Percentiles rank a stretch among this genome's conserved stretches.
Conservation (phyloP, 139 green algal genomes). For the Ettlia oleoabundans region DNA sequence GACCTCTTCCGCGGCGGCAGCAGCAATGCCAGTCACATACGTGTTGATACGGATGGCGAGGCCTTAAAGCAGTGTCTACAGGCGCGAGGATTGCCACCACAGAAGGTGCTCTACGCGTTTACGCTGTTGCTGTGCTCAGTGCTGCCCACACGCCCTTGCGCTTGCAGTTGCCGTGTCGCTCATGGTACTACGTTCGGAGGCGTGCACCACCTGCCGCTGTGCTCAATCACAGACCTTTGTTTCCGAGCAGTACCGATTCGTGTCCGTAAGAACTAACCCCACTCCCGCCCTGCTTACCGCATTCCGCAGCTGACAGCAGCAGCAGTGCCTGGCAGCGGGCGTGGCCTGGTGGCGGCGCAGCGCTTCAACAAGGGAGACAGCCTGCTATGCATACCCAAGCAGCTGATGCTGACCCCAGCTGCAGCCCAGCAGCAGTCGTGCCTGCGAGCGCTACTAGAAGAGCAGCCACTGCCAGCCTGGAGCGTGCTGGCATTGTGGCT, state of each 20-base stretch:
- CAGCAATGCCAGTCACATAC: neutral
- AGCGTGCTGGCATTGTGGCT: conserved; percentile 70
- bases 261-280: too few species aligned
- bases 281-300: neutral
- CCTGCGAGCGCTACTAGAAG: conserved; percentile 13
- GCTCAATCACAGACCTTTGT: too few species aligned
- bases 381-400: conserved; percentile 60
- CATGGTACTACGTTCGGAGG: too few species aligned
- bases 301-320: neutral
- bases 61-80: neutral
- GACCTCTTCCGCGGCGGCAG: conserved; percentile 7
- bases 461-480: conserved; percentile 61
- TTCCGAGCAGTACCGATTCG: too few species aligned
- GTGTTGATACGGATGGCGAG: neutral
- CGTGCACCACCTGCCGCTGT: too few species aligned
- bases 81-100: neutral
- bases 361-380: conserved; percentile 48
- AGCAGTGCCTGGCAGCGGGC: conserved; percentile 41
- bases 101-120: too few species aligned
- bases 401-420: conserved; percentile 56
- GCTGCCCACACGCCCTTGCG: too few species aligned
- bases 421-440: conserved; percentile 41
- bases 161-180: too few species aligned
- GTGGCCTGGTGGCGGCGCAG: conserved; percentile 59
- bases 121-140: too few species aligned